A percentile compares a stretch with the other conserved stretches of the same genome.
Evolutionary conservation across 805 yeast species (phyloP).

Genomic region (Torulaspora maleeae): DNA sequence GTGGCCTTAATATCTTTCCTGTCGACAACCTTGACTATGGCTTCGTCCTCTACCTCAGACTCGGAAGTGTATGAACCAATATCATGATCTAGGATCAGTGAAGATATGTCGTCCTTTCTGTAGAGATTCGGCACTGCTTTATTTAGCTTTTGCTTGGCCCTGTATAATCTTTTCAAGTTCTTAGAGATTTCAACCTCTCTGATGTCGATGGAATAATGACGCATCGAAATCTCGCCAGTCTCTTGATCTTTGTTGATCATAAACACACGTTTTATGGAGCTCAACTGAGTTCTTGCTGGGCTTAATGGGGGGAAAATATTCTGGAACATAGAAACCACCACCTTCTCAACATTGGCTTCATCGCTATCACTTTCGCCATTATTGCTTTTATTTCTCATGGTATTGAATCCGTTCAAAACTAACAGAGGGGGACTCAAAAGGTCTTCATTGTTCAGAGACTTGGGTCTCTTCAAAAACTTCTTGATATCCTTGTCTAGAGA

Average conservation of each 20-base stretch:
- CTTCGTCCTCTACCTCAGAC: conserved; percentile 91
- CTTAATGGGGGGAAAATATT: conserved; percentile 93
- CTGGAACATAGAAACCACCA: conserved; percentile 85
- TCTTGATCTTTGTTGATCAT: conserved; percentile 69
- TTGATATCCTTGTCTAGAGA: conserved; percentile 79
- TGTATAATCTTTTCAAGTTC: conserved; percentile 66
- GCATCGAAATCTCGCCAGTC: conserved; percentile 70
- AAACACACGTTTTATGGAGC: conserved; percentile 75
- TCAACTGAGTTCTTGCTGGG: conserved; percentile 73
- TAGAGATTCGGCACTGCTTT: conserved; percentile 68
- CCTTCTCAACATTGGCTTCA: conserved; percentile 61
- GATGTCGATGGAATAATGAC: conserved; percentile 88
- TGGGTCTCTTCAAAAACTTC: conserved; percentile 67
- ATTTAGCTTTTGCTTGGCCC: conserved; percentile 53
- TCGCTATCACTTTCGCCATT: conserved; percentile 12
- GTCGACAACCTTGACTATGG: conserved; percentile 56
- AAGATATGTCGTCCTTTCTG: conserved; percentile 69
- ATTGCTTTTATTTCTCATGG: conserved; percentile 13
- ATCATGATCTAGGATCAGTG: conserved; percentile 75
- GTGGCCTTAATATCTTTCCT: conserved; percentile 27
- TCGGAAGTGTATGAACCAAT: conserved; percentile 78
- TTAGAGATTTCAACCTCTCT: conserved; percentile 73
- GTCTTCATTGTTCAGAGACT: conserved; percentile 67
- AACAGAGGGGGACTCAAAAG: conserved; percentile 78
- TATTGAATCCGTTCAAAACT: conserved; percentile 83